phyloP scores from a whole-genome alignment of 768 basidiomycete genomes.

The Hygrophorus russula region DNA sequence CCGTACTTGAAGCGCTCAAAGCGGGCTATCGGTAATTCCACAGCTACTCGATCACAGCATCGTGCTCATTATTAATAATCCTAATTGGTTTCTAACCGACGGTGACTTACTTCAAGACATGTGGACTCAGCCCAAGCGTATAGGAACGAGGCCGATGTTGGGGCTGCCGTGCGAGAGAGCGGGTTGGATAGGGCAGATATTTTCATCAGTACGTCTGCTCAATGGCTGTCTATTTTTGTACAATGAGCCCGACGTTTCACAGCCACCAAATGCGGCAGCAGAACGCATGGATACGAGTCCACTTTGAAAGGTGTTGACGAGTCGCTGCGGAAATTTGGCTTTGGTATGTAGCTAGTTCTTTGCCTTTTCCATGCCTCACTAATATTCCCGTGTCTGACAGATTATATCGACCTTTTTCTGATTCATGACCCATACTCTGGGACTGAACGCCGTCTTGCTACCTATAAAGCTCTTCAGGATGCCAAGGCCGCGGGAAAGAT shows the following conservation, averaged over 20 bases:
- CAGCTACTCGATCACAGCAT: neutral
- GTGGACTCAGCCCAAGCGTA: conserved; percentile 68
- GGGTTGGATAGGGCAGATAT: conserved; percentile 45
- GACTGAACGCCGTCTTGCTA: conserved; percentile 49
- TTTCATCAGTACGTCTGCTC: conserved; percentile 51
- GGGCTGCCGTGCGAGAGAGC: conserved; percentile 45
- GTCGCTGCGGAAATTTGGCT: conserved; percentile 46
- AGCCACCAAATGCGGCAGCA: conserved; percentile 59
- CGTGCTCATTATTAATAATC: neutral
- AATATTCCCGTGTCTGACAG: neutral
- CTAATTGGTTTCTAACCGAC: neutral
- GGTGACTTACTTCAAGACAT: conserved; percentile 30
- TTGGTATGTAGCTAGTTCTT: conserved; percentile 30
- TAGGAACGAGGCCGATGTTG: conserved; percentile 52
- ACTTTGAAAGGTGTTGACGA: conserved; percentile 47
- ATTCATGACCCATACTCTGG: conserved; percentile 68
- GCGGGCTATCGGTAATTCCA: conserved; percentile 47
- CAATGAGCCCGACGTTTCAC: conserved; percentile 2
- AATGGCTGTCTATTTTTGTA: neutral
- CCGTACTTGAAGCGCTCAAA: conserved; percentile 50
- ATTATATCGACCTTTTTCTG: conserved; percentile 66
- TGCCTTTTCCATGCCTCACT: neutral
- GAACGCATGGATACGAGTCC: conserved; percentile 50
- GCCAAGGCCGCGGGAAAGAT: conserved; percentile 56
- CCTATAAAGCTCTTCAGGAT: conserved; percentile 60